Base-by-base conservation (phyloP, 2,329 filamentous ascomycete genomes). In the Leptodontidium sp. region DNA sequence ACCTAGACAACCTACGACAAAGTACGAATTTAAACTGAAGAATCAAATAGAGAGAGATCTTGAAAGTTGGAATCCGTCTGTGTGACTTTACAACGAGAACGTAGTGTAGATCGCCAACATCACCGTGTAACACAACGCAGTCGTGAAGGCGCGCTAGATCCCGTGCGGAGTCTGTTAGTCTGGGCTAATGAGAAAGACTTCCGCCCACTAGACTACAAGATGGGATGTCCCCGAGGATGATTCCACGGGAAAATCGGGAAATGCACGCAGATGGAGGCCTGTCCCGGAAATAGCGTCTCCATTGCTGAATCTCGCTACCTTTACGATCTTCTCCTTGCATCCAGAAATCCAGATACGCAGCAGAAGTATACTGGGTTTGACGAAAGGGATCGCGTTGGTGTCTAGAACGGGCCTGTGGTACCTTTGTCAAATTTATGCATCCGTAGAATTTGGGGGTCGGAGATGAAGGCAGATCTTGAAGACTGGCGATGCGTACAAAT, bases 201-300 rank as follows among this genome's bases (percentile, higher is more conserved):
- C 45, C 17, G 45, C 45, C 12, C 45, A 15, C 45, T 47, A 47
- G 45, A 47, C 45, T 47, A 14, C 15, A 14, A 47, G 45, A 47
- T 12, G 45, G 45, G 5, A 47, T 47, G 12, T 47, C 45, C 45
- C 17, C 45, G 45, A 47, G 45, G 45, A 47, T 14, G 45, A 47
- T 47, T 17, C 45, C 45, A 47, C 45, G 45, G 12, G 17, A 2
- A 47, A 47, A n/a, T n/a, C n/a, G n/a, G n/a, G n/a, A n/a, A n/a
- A n/a, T 47, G 17, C 45, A 47, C 45, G 45, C 45, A 47, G 45
- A 47, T 47, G 45, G 45, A 47, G 45, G 45, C 45, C 17, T 47
- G 45, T 47, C 45, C 45, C 45, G 45, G 45, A 47, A 47, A 47
- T 47, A 47, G 4, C 45, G 45, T 47, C 17, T 47, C 45, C 45